A percentile compares a stretch with the other conserved stretches of the same genome.
Conservation (phyloP, 108 stramenopile genomes). For the Asterionellopsis glacialis region DNA sequence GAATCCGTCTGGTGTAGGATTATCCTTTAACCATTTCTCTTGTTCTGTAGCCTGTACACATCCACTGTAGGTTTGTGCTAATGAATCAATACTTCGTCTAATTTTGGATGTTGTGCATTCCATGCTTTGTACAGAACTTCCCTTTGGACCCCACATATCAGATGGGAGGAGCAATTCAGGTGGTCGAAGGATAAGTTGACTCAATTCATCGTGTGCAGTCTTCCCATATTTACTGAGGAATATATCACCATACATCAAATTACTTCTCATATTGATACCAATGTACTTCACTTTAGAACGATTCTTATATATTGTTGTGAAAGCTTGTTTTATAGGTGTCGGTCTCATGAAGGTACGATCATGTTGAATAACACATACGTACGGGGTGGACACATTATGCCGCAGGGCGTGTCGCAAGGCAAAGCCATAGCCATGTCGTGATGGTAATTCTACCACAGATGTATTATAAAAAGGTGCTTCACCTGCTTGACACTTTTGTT, state of each 20-base stretch:
- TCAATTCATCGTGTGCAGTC: constrained; percentile 44
- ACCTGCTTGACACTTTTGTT: constrained; percentile 34
- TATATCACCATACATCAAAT: constrained; percentile 67
- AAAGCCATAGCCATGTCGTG: constrained; percentile 83
- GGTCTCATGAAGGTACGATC: constrained; percentile 85
- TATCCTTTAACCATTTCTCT: constrained; percentile 42
- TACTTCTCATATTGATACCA: constrained; percentile 71
- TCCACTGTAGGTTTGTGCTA: constrained; percentile 41
- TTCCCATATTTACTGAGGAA: constrained; percentile 69
- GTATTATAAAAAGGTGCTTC: constrained; percentile 50
- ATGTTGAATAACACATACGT: constrained; percentile 87
- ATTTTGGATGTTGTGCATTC: constrained; percentile 29
- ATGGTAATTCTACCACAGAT: constrained; percentile 55
- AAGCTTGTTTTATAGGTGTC: constrained; percentile 50
- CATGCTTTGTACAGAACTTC: constrained; percentile 34
- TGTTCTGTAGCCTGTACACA: constrained; percentile 40
- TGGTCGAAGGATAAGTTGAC: constrained; percentile 46
- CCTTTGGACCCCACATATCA: constrained; percentile 51
- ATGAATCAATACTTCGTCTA: constrained; percentile 25
- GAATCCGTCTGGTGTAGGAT: constrained; percentile 19
- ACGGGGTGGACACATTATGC: constrained; percentile 59
- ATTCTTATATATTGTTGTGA: constrained; percentile 59
- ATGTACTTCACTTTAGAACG: constrained; percentile 60
- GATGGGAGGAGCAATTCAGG: constrained; percentile 49
- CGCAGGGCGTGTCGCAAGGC: constrained; percentile 70